Evolutionary conservation across 129 eudicot genomes (phyloP).

Genomic region (Chrysanthemum lavandulifolium): DNA sequence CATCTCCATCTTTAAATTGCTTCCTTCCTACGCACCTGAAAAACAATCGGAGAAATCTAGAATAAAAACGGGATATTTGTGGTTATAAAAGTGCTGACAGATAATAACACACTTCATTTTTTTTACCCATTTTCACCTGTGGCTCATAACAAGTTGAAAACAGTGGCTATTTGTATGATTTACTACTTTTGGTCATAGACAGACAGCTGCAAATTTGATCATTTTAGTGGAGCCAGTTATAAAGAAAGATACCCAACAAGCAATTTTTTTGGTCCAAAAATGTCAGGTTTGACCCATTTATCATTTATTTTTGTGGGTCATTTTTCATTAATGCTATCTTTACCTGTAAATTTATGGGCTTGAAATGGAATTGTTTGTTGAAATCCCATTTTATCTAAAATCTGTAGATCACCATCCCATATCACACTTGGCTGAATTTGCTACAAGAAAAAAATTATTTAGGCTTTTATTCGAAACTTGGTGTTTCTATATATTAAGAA

Average conservation of each 20-base stretch:
- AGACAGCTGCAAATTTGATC: conserved; percentile 31
- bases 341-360: conserved; percentile 67
- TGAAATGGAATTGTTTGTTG: conserved; percentile 59
- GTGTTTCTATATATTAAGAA: background rate
- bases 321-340: conserved; percentile 6
- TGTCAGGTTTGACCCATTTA: conserved; percentile 37
- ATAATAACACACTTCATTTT: too few species aligned
- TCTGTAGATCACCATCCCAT: conserved; percentile 77
- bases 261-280: conserved; percentile 34
- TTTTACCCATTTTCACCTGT: too few species aligned
- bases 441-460: conserved; percentile 27
- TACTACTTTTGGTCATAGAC: background rate
- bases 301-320: conserved; percentile 3
- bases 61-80: background rate
- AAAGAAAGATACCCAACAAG: conserved; percentile 43
- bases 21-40: conserved; percentile 56
- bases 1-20: conserved; percentile 73
- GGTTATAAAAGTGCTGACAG: background rate
- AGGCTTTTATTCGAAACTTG: background rate
- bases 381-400: conserved; percentile 51
- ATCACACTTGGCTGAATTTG: conserved; percentile 55
- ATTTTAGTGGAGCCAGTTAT: conserved; percentile 44
- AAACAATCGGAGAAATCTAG: background rate
- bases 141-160: too few species aligned
- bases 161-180: too few species aligned